Conservation (phyloP, 345 rosid genomes). For the Aquilaria yunnanensis region DNA sequence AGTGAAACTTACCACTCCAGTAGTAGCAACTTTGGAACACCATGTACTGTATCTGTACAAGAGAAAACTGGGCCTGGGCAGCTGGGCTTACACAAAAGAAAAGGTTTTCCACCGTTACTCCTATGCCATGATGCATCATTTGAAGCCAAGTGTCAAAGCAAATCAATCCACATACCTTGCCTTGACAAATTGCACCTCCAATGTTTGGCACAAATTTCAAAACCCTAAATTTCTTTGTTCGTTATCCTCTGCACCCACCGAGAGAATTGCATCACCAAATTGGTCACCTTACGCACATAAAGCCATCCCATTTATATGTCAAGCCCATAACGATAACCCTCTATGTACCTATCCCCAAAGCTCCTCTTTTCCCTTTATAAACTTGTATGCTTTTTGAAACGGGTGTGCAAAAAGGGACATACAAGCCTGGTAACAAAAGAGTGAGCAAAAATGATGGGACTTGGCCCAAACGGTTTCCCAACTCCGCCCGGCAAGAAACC, state of each 20-base stretch:
- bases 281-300: slow-evolving; percentile 1
- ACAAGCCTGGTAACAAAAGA: slow-evolving; percentile 1
- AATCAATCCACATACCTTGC: neutral
- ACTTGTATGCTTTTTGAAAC: neutral
- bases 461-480: slow-evolving; percentile 5
- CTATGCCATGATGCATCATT: too few species aligned
- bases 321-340: slow-evolving; percentile 19
- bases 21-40: too few species aligned
- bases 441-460: slow-evolving; percentile 15
- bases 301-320: slow-evolving; percentile 1
- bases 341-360: slow-evolving; percentile 15
- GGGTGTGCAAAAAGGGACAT: neutral
- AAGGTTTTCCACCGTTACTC: too few species aligned
- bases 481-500: slow-evolving; percentile 21
- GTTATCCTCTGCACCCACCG: slow-evolving; percentile 2
- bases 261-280: neutral
- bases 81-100: too few species aligned
- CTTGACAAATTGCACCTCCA: slow-evolving; percentile 17
- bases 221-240: neutral
- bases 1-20: too few species aligned
- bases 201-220: slow-evolving; percentile 25
- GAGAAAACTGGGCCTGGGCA: too few species aligned
- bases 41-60: too few species aligned
- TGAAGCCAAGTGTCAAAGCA: too few species aligned
- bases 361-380: slow-evolving; percentile 16